These are phyloP conservation scores for Cotoneaster glaucophyllus DNA, from an alignment of 306 rosid species.

Conservation along the genomic window DNA sequence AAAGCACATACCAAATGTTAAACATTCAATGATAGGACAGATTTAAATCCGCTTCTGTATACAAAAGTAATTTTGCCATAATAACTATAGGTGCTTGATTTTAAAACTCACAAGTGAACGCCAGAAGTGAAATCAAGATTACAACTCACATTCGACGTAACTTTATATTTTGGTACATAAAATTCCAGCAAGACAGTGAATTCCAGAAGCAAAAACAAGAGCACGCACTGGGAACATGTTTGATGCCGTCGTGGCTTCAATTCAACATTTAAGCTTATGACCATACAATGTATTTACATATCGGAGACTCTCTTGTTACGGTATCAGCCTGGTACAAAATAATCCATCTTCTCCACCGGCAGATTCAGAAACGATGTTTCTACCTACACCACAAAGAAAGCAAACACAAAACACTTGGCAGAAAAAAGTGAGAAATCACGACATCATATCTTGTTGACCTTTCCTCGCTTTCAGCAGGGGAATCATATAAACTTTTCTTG, in stretches of 20 bases:
- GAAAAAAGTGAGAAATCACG: background rate
- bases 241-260: background rate
- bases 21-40: too few relatives aligned
- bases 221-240: background rate
- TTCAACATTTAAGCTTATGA: conserved; percentile 3
- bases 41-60: too few relatives aligned
- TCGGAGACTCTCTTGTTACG: background rate
- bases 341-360: conserved; percentile 93
- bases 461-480: background rate
- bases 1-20: too few relatives aligned
- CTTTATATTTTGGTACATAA: background rate
- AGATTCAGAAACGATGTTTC: conserved; percentile 80
- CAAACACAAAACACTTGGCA: conserved; percentile 1
- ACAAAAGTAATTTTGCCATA: too few relatives aligned
- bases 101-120: background rate
- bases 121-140: background rate
- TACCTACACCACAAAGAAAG: conserved; percentile 35
- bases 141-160: background rate
- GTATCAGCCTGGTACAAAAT: conserved; percentile 70
- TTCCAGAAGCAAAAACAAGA: background rate
- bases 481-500: background rate
- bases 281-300: conserved; percentile 37
- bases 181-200: background rate
- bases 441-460: background rate
- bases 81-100: background rate